Evolutionary conservation across 106 monocot genomes (phyloP), one percentile per base, ranked within the genome.

Genomic region (Apostasia shenzhenica): DNA sequence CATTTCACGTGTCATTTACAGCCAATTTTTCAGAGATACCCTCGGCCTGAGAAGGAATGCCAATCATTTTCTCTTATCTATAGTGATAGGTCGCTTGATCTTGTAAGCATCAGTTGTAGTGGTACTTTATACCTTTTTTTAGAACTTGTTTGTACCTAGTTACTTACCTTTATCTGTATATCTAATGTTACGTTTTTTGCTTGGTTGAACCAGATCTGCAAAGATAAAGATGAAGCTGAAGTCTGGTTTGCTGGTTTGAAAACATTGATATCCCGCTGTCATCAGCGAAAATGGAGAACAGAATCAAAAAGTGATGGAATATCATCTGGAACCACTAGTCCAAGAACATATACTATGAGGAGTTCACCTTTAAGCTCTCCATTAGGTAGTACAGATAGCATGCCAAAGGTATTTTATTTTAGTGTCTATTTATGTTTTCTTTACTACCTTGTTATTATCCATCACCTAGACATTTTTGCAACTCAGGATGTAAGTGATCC

Each of bases 221-320:
- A 95, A 74, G 95, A 95, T 77, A 95, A 95, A 84, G 95, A 95
- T 82, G 95, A 95, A 80, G 95, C 95, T 55, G 95, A 95, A 82
- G 88, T 91, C 42, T 95, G 95, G 95, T 95, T 95, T 86, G 95
- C 91, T 75, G 95, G 95, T 75, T 67, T 95, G 46, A 95, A 86
- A 81, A 91, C 95, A 76, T 68, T 95, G 72, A 95, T 95, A 64
- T 86, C 95, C n/a, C 88, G 84, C 46, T 84, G 76, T 58, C 85
- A 83, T 86, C 78, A 86, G 37, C 79, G 83, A 57, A 91, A 79
- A 74, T 95, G 86, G 83, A 85, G 82, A 71, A 82, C 81, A 63
- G 91, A 88, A 72, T 88, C 91, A 56, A 81, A 82, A 83, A 95
- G 86, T 77, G 95, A 95, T 78, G 85, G 90, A 37, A 14, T 91